Conservation (phyloP, 257 asterid genomes). For the Nicotiana obtusifolia region DNA sequence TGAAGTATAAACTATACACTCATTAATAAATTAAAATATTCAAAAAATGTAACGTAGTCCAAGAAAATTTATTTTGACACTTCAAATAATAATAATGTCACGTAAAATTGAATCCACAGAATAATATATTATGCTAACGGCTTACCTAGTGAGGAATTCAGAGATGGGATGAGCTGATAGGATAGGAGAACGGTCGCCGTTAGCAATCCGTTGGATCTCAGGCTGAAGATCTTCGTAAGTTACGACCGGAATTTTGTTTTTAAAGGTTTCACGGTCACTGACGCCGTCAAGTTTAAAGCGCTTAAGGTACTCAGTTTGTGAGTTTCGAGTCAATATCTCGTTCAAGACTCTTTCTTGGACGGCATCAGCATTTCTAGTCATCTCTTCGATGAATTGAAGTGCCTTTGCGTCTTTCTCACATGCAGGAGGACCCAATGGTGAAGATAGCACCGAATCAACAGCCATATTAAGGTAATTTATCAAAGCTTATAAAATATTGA, state of each 20-base stretch:
- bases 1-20: no score
- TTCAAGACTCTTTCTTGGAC: conserved; percentile 70
- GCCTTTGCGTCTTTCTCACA: conserved; percentile 85
- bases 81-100: background rate
- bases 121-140: no score
- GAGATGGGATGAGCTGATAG: conserved; percentile 82
- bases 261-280: conserved; percentile 59
- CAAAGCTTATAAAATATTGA: background rate
- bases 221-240: conserved; percentile 94
- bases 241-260: conserved; percentile 63
- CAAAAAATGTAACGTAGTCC: no score
- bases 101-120: background rate
- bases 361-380: conserved; percentile 74
- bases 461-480: conserved; percentile 38
- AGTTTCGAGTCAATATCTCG: conserved; percentile 57
- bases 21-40: no score
- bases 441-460: conserved; percentile 67
- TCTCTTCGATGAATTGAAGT: conserved; percentile 80
- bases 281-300: conserved; percentile 55
- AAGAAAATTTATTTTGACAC: no score
- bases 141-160: conserved; percentile 91
- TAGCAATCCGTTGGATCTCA: conserved; percentile 77
- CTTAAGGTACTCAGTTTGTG: conserved; percentile 65
- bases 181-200: conserved; percentile 86
- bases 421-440: conserved; percentile 86